phyloP scores from a whole-genome alignment of 768 basidiomycete species.

The Polyporus arcularius region DNA sequence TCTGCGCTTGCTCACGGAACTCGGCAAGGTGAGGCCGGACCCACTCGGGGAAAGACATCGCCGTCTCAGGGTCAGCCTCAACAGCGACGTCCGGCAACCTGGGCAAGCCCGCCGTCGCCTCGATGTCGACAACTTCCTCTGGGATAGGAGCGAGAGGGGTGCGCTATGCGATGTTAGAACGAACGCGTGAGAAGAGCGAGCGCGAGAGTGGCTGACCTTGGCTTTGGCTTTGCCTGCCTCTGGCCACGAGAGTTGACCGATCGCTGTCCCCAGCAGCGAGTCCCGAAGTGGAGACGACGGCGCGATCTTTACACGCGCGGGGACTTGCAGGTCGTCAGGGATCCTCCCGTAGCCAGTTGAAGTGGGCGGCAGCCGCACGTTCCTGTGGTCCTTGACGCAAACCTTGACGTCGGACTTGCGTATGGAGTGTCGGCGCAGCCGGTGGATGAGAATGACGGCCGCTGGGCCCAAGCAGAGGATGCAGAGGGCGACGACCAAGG shows the following conservation, averaged over 20 bases:
- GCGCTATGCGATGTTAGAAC: not conserved
- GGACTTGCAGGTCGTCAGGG: not conserved
- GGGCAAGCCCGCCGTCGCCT: not conserved
- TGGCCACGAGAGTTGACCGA: conserved; percentile 2
- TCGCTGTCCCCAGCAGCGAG: conserved; percentile 14
- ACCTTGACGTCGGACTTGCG: not conserved
- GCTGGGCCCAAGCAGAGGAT: not conserved
- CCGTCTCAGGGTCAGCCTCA: not conserved
- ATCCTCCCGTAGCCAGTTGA: not conserved
- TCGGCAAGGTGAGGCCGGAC: conserved; percentile 12
- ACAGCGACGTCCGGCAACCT: not conserved
- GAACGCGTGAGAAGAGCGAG: not conserved
- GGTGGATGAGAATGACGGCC: not conserved
- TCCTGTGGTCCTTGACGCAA: no score
- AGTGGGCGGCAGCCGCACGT: no score
- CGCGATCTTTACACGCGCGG: not conserved
- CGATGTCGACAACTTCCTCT: not conserved
- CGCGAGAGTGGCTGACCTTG: conserved; percentile 2
- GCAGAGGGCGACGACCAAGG: not conserved
- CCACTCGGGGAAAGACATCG: conserved; percentile 11
- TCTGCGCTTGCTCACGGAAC: conserved; percentile 11
- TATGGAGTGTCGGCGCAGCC: not conserved
- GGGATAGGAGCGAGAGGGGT: not conserved
- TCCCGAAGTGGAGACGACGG: conserved; percentile 11
- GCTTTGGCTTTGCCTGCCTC: not conserved